phyloP scores from a whole-genome alignment of 495 filamentous ascomycete genomes.

The Trichoderma reesei region DNA sequence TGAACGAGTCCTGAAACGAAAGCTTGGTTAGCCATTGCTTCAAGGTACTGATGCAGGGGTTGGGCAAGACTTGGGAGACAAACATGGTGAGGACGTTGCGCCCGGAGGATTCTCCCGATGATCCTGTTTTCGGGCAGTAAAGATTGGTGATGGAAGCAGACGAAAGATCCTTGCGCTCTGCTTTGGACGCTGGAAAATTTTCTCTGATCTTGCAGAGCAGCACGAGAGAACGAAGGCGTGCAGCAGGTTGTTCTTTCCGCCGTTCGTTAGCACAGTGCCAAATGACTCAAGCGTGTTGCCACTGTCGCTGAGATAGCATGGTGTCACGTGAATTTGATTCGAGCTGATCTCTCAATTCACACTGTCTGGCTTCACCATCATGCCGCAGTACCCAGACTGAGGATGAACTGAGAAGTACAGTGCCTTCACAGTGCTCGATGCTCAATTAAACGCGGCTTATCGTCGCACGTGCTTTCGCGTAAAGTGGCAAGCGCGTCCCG shows the following conservation, averaged over 20 bases:
- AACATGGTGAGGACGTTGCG: neutral
- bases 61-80: neutral
- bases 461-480: slow-evolving; percentile 1
- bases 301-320: neutral
- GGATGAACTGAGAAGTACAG: neutral
- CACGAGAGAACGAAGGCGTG: neutral
- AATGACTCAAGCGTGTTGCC: neutral
- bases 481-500: neutral
- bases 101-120: neutral
- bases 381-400: neutral
- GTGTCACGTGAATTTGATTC: neutral
- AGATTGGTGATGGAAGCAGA: too few species aligned
- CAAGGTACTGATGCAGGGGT: too few species aligned
- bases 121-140: neutral
- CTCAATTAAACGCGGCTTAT: neutral
- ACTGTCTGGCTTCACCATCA: neutral
- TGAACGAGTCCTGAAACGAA: neutral
- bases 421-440: neutral
- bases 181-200: neutral
- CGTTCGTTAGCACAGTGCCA: neutral
- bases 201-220: neutral
- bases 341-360: neutral
- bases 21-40: neutral
- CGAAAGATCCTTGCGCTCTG: neutral
- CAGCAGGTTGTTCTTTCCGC: neutral